phyloP scores from a whole-genome alignment of 805 yeast species.

The Candida argentea region DNA sequence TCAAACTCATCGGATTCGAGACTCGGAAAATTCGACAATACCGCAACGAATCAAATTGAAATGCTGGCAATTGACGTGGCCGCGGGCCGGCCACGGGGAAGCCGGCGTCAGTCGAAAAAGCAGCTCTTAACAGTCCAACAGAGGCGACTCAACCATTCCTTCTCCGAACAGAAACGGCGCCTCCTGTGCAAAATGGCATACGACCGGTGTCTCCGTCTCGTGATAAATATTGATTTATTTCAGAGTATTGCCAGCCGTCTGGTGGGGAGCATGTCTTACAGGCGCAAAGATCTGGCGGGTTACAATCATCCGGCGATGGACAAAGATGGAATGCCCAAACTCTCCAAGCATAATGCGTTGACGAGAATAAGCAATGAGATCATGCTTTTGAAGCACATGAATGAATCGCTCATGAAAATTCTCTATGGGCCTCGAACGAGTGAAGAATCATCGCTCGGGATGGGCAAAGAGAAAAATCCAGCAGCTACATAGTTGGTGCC shows the following conservation, averaged over 20 bases:
- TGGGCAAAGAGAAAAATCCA: too few species aligned
- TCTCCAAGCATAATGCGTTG: slow-evolving; percentile 34
- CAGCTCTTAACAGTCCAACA: slow-evolving; percentile 30
- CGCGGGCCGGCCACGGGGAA: too few species aligned
- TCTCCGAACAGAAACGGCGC: slow-evolving; percentile 33
- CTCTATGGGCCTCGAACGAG: too few species aligned
- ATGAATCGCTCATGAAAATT: slow-evolving; percentile 22
- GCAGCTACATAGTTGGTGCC: too few species aligned
- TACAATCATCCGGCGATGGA: slow-evolving; percentile 27
- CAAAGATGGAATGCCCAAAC: slow-evolving; percentile 36
- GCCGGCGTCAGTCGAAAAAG: slow-evolving; percentile 21
- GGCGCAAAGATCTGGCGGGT: too few species aligned
- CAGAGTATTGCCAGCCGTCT: slow-evolving; percentile 11
- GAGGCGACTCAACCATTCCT: slow-evolving; percentile 31
- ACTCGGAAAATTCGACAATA: too few species aligned
- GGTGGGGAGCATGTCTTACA: slow-evolving; percentile 9
- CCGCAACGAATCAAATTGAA: too few species aligned
- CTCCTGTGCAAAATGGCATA: slow-evolving; percentile 35
- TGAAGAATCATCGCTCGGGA: too few species aligned
- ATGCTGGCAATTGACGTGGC: too few species aligned
- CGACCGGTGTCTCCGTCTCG: slow-evolving; percentile 30
- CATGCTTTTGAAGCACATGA: slow-evolving; percentile 20
- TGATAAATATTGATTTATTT: slow-evolving; percentile 28
- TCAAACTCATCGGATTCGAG: too few species aligned
- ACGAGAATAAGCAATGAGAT: slow-evolving; percentile 30